Evolutionary conservation across 2,329 filamentous ascomycete genomes (phyloP).

Genomic region (Purpureocillium lavendulum): DNA sequence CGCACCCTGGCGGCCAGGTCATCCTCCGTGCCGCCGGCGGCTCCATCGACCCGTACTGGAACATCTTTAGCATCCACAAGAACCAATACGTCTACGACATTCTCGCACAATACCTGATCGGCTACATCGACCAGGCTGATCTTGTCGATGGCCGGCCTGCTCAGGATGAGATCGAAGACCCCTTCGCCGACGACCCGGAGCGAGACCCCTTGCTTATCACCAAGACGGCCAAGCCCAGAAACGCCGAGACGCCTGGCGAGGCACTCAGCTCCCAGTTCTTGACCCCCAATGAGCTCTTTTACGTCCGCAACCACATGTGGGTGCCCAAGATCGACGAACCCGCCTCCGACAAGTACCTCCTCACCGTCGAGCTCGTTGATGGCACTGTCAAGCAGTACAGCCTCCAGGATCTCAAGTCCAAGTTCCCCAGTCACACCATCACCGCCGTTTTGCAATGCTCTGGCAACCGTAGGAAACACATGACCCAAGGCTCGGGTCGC

Average conservation of each 20-base stretch:
- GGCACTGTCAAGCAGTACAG: conserved; percentile 45
- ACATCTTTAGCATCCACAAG: conserved; percentile 63
- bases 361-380: conserved; percentile 48
- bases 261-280: conserved; percentile 40
- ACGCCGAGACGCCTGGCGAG: conserved; percentile 49
- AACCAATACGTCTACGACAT: conserved; percentile 56
- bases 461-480: conserved; percentile 50
- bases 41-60: conserved; percentile 60
- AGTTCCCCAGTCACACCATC: conserved; percentile 41
- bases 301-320: conserved; percentile 57
- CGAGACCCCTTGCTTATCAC: conserved; percentile 43
- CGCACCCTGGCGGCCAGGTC: conserved; percentile 59
- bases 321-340: conserved; percentile 38
- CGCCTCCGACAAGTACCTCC: conserved; percentile 29
- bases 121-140: conserved; percentile 50
- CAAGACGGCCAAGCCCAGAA: conserved; percentile 47
- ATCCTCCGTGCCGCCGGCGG: conserved; percentile 58
- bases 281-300: conserved; percentile 48
- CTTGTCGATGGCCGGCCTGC: conserved; percentile 48
- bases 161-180: conserved; percentile 49
- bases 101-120: conserved; percentile 55
- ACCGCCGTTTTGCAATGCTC: conserved; percentile 52
- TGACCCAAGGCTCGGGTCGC: conserved; percentile 37
- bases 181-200: conserved; percentile 45
- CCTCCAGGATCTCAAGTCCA: conserved; percentile 41